Base-by-base conservation (phyloP, 179 eudicot genomes). In the Pouteria campechiana region DNA sequence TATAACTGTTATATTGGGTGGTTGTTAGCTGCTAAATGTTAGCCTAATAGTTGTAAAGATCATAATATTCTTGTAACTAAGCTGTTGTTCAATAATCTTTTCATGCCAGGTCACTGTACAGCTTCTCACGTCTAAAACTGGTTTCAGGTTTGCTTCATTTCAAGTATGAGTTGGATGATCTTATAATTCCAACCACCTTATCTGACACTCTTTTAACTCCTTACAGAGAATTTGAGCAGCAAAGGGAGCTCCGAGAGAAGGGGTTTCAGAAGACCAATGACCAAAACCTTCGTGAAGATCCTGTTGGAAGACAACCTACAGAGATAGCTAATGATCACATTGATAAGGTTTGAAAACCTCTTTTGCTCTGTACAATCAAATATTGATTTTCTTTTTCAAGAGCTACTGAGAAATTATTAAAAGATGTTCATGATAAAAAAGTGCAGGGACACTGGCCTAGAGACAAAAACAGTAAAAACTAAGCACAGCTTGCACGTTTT, bases 201-300 rank as follows among this genome's bases (percentile, higher is more conserved):
- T 11, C 39, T 13, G 42, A 43, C 28, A 40, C 7, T 25, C 20
- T 39, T 32, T 36, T 62, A 18, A 60, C 41, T 50, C 16, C 50
- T 31, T 72, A 47, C 75, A 92, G 99, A 64, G 96, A 87, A 55
- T 87, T 87, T 64, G 96, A 86, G 75, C 94, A 82, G 76, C 98
- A 81, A 66, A 72, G 86, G 43, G 94, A 83, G 63, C 66, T 65
- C 42, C 61, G 80, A 70, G 95, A 86, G 54, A 73, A 64, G 54
- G 94, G 90, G 28, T 52, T 79, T 63, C 80, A 69, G 42, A 34
- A 71, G 33, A 79, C 80, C 42, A 37, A 48, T 24, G 80, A 71
- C 30, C 55, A 37, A 37, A 52, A 42, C 49, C 59, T 50, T 45
- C 47, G 49, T 37, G 72, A 60, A 37, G 59, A 17, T 30, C 38